phyloP scores from a whole-genome alignment of 2,329 filamentous ascomycete species.

The Aspergillus sp. region DNA sequence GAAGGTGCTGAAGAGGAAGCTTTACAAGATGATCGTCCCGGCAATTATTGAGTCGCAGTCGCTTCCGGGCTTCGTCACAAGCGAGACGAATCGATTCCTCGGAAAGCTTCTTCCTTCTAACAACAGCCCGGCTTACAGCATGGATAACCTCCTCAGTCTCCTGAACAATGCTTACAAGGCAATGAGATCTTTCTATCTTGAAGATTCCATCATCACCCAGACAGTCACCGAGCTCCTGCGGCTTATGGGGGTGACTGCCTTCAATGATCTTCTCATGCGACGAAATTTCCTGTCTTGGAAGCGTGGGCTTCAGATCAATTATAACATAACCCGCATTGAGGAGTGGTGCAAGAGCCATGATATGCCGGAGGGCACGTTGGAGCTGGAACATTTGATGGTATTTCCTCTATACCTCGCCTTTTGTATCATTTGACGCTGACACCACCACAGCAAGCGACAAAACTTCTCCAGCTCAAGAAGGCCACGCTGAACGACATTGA shows the following conservation, averaged over 20 bases:
- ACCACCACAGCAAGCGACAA: slow-evolving; percentile 72
- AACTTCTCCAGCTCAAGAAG: slow-evolving; percentile 96
- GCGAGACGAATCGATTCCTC: slow-evolving; percentile 95
- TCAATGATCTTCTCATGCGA: slow-evolving; percentile 96
- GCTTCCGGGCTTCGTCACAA: slow-evolving; percentile 94
- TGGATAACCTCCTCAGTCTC: slow-evolving; percentile 94
- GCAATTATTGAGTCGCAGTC: slow-evolving; percentile 99
- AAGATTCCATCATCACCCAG: slow-evolving; percentile 92
- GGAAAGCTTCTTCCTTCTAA: slow-evolving; percentile 90
- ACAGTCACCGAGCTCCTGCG: slow-evolving; percentile 88
- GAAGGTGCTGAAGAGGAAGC: slow-evolving; percentile 98
- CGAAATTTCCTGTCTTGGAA: slow-evolving; percentile 99
- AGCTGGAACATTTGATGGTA: slow-evolving; percentile 96
- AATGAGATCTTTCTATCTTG: slow-evolving; percentile 97
- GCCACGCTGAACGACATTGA: slow-evolving; percentile 98
- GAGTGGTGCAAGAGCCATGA: slow-evolving; percentile 99
- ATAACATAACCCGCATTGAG: slow-evolving; percentile 98
- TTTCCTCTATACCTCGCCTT: slow-evolving; percentile 17
- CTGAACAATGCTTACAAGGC: slow-evolving; percentile 96
- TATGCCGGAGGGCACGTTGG: slow-evolving; percentile 95
- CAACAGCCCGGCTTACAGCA: slow-evolving; percentile 91
- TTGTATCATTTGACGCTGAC: slow-evolving; percentile 7
- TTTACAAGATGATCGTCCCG: slow-evolving; percentile 99
- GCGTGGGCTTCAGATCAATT: slow-evolving; percentile 97
- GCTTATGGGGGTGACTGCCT: slow-evolving; percentile 91